Conservation (phyloP, 2,329 filamentous ascomycete genomes). For the Akanthomyces uredinophilus region DNA sequence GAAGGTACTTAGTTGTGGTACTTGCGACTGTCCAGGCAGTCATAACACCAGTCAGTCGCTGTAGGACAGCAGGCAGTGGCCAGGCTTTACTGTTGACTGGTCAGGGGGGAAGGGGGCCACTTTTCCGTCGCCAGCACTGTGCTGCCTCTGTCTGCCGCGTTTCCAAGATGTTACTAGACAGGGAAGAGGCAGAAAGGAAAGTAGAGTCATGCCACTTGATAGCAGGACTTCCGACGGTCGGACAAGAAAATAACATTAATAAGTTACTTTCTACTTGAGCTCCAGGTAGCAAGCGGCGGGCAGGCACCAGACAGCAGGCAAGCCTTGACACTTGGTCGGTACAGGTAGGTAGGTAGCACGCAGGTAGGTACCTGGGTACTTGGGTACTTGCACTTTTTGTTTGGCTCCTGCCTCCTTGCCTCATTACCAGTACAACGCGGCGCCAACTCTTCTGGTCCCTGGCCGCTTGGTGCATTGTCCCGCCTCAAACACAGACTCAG, state of each 20-base stretch:
- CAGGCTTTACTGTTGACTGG: too few species aligned
- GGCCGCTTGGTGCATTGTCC: background rate
- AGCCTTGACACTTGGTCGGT: too few species aligned
- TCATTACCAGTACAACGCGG: background rate
- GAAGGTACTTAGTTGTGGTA: too few species aligned
- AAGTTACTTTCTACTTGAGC: background rate
- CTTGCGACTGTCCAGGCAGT: too few species aligned
- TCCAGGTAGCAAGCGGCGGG: background rate
- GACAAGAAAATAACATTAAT: background rate
- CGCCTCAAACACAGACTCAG: conserved; percentile 12
- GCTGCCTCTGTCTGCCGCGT: background rate
- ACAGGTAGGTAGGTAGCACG: background rate
- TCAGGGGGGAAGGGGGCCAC: too few species aligned
- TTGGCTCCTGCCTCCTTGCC: background rate
- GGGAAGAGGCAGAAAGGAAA: background rate
- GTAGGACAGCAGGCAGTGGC: too few species aligned
- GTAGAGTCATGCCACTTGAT: background rate
- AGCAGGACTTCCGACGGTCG: background rate
- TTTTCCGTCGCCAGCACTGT: too few species aligned
- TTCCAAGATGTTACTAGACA: background rate
- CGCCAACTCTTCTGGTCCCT: background rate
- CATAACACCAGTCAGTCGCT: background rate
- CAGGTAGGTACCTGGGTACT: background rate
- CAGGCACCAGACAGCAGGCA: background rate
- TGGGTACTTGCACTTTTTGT: too few species aligned